Percentiles rank a stretch among this genome's conserved stretches.
These are phyloP conservation scores for Lagenidium sp. DNA, from an alignment of 352 stramenopile genomes.

Conservation along the genomic window DNA sequence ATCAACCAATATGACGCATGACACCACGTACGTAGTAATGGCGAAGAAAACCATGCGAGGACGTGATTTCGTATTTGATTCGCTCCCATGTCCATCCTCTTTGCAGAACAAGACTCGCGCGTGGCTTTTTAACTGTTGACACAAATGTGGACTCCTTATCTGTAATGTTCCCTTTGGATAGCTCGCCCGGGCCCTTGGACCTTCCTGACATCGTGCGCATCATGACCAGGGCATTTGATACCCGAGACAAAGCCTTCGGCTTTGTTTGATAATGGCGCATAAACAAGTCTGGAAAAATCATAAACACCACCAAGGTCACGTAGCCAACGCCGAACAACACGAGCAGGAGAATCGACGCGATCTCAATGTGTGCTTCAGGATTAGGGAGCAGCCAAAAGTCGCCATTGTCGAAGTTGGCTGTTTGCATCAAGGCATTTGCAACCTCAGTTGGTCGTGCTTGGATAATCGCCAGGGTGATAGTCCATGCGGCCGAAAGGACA, in stretches of 20 bases:
- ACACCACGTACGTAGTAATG: conserved; percentile 5
- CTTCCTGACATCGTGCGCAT: neutral
- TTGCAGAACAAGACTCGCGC: neutral
- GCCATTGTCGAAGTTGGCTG: conserved; percentile 25
- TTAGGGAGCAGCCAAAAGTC: conserved; percentile 36
- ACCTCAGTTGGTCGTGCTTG: conserved; percentile 26
- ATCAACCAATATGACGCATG: too few relatives aligned
- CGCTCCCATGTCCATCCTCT: neutral
- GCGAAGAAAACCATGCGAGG: conserved; percentile 1
- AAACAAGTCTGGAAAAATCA: conserved; percentile 14
- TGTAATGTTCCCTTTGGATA: too few relatives aligned
- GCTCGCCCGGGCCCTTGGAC: too few relatives aligned
- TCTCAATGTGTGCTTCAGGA: conserved; percentile 10
- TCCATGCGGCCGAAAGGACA: conserved; percentile 20
- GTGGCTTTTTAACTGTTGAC: too few relatives aligned
- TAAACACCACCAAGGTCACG: conserved; percentile 17
- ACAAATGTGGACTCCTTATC: too few relatives aligned
- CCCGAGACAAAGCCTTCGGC: too few relatives aligned
- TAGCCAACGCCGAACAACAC: conserved; percentile 24
- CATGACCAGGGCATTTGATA: too few relatives aligned
- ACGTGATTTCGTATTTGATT: conserved; percentile 3
- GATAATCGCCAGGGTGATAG: conserved; percentile 22
- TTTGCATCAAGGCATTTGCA: conserved; percentile 31
- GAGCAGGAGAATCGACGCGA: conserved; percentile 15
- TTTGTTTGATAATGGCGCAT: neutral